Evolutionary conservation across 2,329 filamentous ascomycete species (phyloP).

Genomic region (Colletotrichum sp.): DNA sequence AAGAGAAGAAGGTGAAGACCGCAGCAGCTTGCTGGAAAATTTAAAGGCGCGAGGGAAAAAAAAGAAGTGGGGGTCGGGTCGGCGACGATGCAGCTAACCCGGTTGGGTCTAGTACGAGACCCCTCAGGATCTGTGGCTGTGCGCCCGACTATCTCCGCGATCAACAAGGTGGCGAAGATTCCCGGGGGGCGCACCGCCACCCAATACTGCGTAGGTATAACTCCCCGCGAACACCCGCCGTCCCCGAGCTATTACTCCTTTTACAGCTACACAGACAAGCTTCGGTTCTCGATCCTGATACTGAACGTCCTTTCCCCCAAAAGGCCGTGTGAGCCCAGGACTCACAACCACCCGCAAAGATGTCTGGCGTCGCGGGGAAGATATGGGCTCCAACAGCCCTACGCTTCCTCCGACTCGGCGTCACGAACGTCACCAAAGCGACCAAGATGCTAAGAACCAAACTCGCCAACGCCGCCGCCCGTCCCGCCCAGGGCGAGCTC

Average conservation of each 20-base stretch:
- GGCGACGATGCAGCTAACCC: constrained; percentile 27
- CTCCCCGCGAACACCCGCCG: constrained; percentile 24
- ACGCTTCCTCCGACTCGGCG: constrained; percentile 58
- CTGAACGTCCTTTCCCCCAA: neutral
- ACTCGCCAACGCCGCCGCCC: constrained; percentile 46
- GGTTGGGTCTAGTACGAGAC: constrained; percentile 5
- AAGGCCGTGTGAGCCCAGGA: constrained; percentile 6
- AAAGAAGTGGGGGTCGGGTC: neutral
- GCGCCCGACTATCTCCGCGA: constrained; percentile 25
- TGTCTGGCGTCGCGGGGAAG: constrained; percentile 60
- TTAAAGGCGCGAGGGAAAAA: constrained; percentile 18
- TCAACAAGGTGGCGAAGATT: constrained; percentile 28
- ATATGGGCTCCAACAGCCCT: constrained; percentile 62
- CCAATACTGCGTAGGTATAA: constrained; percentile 12
- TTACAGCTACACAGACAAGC: neutral
- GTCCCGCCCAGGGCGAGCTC: constrained; percentile 47
- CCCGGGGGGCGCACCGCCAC: constrained; percentile 12
- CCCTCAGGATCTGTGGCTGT: constrained; percentile 37
- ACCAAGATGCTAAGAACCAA: constrained; percentile 57
- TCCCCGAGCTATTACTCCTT: neutral
- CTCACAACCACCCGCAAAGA: constrained; percentile 37
- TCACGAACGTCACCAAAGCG: constrained; percentile 54
- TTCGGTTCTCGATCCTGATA: neutral
- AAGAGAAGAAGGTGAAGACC: constrained; percentile 18
- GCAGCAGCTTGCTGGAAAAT: constrained; percentile 29